Conservation (phyloP, 352 stramenopile species). For the Globisporangium emineosum region DNA sequence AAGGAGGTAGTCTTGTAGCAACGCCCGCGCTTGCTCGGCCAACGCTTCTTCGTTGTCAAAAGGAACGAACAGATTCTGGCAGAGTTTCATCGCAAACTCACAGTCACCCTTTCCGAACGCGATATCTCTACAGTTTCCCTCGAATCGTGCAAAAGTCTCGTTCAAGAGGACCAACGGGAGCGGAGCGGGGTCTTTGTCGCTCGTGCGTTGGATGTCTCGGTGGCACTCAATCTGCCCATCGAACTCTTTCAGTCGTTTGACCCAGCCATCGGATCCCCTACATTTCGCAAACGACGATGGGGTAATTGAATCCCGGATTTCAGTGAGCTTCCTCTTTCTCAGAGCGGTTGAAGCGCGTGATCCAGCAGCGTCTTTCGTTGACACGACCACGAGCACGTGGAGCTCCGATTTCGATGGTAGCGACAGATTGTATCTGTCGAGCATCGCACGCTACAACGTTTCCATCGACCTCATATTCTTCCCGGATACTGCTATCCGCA, state of each 20-base stretch:
- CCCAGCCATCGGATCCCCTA: not conserved
- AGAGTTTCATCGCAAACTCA: not conserved
- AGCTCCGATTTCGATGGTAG: not conserved
- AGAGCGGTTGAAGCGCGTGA: not conserved
- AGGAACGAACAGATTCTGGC: not conserved
- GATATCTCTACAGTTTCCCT: not conserved
- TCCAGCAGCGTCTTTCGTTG: not conserved
- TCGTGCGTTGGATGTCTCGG: not conserved
- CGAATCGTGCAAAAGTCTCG: not conserved
- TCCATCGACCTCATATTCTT: not conserved
- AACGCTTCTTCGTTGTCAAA: no score
- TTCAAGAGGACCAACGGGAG: not conserved
- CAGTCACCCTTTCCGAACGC: not conserved
- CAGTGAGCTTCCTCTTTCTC: not conserved
- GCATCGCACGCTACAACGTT: not conserved
- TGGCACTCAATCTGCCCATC: not conserved
- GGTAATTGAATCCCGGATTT: not conserved
- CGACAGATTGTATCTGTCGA: not conserved
- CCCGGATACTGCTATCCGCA: not conserved
- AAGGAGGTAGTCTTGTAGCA: no score
- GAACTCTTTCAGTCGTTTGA: not conserved
- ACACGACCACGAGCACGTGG: not conserved
- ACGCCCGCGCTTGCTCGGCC: no score
- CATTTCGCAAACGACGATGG: not conserved
- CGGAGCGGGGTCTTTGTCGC: not conserved